Conservation (phyloP, 331 rosid genomes). For the Pyracantha coccinea region DNA sequence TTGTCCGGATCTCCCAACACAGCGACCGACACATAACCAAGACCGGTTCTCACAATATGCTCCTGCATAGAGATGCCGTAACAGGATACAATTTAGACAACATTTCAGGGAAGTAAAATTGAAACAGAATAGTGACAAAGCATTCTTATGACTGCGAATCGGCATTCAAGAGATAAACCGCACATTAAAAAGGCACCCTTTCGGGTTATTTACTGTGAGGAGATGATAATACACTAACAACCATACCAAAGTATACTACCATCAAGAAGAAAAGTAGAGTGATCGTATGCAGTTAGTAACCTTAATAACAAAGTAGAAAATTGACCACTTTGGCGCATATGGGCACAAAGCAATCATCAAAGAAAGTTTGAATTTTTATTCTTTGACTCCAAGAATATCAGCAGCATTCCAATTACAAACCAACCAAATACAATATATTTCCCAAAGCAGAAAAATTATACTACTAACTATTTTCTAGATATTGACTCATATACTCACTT, state of each 20-base stretch:
- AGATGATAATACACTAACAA: not conserved
- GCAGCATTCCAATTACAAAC: not conserved
- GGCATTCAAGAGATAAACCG: not conserved
- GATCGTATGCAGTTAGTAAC: conserved; percentile 6
- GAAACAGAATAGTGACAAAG: not conserved
- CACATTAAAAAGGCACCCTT: not conserved
- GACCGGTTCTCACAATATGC: conserved; percentile 59
- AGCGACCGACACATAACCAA: conserved; percentile 65
- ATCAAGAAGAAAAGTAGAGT: not conserved
- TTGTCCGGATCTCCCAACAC: conserved; percentile 92
- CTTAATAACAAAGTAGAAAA: conserved; percentile 7
- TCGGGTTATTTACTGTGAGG: not conserved
- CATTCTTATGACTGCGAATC: not conserved
- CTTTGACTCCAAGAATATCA: not conserved
- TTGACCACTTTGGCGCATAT: conserved; percentile 1
- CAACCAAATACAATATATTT: not conserved
- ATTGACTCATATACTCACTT: not conserved
- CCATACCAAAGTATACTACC: not conserved
- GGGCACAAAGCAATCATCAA: conserved; percentile 1
- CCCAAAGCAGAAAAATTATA: not conserved
- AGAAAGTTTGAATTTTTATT: not conserved
- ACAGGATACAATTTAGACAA: not conserved
- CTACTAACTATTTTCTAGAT: not conserved
- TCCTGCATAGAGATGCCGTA: conserved; percentile 51
- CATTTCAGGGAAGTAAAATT: conserved; percentile 4